Percentiles rank a stretch among this genome's conserved stretches.
phyloP scores from a whole-genome alignment of 1,139 yeast species.

The Sugiyamaella castrensis region DNA sequence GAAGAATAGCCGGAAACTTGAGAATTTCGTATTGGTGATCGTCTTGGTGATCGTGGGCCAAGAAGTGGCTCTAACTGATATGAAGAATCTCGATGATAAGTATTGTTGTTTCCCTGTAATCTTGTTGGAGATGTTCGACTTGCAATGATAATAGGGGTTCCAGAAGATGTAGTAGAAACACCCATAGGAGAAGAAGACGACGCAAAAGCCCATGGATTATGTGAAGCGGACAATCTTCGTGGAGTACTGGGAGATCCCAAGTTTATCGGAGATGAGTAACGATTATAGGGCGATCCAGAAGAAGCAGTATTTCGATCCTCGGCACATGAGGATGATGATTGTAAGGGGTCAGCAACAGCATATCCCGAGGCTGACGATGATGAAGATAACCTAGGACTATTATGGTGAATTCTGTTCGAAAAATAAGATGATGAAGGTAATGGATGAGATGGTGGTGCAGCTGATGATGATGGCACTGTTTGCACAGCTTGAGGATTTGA shows the following conservation, averaged over 20 bases:
- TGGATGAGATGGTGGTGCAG: slow-evolving; percentile 11
- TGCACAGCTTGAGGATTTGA: slow-evolving; percentile 5
- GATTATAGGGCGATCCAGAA: not conserved
- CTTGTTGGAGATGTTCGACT: slow-evolving; percentile 8
- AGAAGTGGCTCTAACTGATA: slow-evolving; percentile 3
- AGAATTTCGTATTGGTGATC: slow-evolving; percentile 1
- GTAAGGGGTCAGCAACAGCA: not conserved
- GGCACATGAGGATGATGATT: not conserved
- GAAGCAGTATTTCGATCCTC: not conserved
- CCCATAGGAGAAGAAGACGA: slow-evolving; percentile 13
- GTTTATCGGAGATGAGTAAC: slow-evolving; percentile 16
- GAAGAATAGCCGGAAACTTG: not conserved
- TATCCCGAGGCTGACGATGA: not conserved
- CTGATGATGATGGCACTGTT: slow-evolving; percentile 1
- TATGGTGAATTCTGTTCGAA: slow-evolving; percentile 4
- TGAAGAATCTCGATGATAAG: slow-evolving; percentile 2
- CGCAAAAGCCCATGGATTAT: slow-evolving; percentile 14
- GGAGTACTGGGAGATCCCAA: slow-evolving; percentile 18
- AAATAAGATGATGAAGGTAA: slow-evolving; percentile 7
- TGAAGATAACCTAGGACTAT: slow-evolving; percentile 6
- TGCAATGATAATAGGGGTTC: slow-evolving; percentile 2
- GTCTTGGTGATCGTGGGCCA: slow-evolving; percentile 8
- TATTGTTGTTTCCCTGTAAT: not conserved
- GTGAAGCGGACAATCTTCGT: slow-evolving; percentile 12
- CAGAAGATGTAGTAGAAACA: not conserved